Conservation (phyloP, 768 basidiomycete species). For the Hygrocybe coccinea region DNA sequence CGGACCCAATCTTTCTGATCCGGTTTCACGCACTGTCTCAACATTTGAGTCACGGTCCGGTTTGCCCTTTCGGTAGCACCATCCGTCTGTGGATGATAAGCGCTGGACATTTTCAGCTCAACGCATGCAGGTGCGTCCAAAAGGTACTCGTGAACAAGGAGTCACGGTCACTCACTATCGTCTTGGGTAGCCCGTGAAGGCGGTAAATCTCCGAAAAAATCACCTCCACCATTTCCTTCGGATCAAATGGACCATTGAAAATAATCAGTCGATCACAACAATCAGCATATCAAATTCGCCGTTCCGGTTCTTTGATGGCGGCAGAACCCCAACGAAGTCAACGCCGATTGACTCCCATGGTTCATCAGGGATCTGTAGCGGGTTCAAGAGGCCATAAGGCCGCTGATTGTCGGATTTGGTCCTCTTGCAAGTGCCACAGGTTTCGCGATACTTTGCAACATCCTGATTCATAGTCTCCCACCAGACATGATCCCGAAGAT, state of each 20-base stretch:
- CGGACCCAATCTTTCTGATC: slow-evolving; percentile 29
- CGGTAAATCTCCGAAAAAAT: slow-evolving; percentile 20
- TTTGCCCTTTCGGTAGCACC: slow-evolving; percentile 32
- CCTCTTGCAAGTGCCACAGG: slow-evolving; percentile 14
- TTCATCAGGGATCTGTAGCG: slow-evolving; percentile 18
- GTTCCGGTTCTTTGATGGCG: slow-evolving; percentile 18
- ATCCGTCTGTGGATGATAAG: slow-evolving; percentile 14
- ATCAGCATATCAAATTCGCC: slow-evolving; percentile 18
- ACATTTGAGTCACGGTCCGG: slow-evolving; percentile 27
- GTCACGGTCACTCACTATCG: slow-evolving; percentile 17
- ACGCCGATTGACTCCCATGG: slow-evolving; percentile 28
- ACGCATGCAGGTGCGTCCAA: slow-evolving; percentile 14
- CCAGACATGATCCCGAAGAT: slow-evolving; percentile 21
- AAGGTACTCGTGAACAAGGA: slow-evolving; percentile 9
- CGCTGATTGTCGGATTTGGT: slow-evolving; percentile 15
- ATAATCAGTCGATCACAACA: slow-evolving; percentile 16
- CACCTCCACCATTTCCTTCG: slow-evolving; percentile 15
- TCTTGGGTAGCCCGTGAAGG: slow-evolving; percentile 32
- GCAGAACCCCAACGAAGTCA: slow-evolving; percentile 29
- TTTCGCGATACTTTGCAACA: slow-evolving; percentile 22
- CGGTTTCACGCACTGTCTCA: slow-evolving; percentile 18
- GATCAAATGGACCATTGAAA: slow-evolving; percentile 13
- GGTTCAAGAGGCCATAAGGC: slow-evolving; percentile 7
- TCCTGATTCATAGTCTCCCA: slow-evolving; percentile 25
- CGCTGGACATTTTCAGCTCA: slow-evolving; percentile 28